Conservation (phyloP, 129 eudicot species). For the Escallonia herrerae region DNA sequence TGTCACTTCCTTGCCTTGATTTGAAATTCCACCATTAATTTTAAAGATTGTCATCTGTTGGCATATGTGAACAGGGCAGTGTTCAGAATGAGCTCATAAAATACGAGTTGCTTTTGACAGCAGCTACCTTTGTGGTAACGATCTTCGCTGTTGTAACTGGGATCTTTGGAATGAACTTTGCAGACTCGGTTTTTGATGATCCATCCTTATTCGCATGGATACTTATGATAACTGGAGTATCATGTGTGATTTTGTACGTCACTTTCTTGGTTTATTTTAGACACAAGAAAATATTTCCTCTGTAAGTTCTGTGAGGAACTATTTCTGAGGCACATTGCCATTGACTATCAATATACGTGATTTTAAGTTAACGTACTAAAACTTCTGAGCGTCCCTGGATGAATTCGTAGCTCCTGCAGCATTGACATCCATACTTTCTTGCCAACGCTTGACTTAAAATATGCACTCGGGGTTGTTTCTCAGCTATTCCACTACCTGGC, state of each 20-base stretch:
- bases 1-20: not conserved
- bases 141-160: constrained; percentile 91
- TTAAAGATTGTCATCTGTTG: not conserved
- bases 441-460: too few relatives aligned
- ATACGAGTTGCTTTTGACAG: constrained; percentile 87
- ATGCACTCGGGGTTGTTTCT: too few relatives aligned
- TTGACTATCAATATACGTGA: too few relatives aligned
- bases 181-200: constrained; percentile 52
- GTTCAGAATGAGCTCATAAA: constrained; percentile 95
- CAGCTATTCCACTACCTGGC: too few relatives aligned
- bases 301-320: constrained; percentile 18
- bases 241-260: constrained; percentile 47
- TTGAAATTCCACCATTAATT: not conserved
- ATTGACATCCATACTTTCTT: too few relatives aligned
- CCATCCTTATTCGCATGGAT: constrained; percentile 81
- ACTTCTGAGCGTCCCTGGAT: too few relatives aligned
- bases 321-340: not conserved
- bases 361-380: too few relatives aligned
- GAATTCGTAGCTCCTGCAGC: too few relatives aligned
- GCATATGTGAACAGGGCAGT: constrained; percentile 58
- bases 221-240: constrained; percentile 42
- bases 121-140: constrained; percentile 87
- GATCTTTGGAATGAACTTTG: constrained; percentile 94
- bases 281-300: constrained; percentile 80
- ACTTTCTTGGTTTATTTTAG: constrained; percentile 68